phyloP scores from a whole-genome alignment of 2,329 filamentous ascomycete genomes.

The Polychaeton citri region DNA sequence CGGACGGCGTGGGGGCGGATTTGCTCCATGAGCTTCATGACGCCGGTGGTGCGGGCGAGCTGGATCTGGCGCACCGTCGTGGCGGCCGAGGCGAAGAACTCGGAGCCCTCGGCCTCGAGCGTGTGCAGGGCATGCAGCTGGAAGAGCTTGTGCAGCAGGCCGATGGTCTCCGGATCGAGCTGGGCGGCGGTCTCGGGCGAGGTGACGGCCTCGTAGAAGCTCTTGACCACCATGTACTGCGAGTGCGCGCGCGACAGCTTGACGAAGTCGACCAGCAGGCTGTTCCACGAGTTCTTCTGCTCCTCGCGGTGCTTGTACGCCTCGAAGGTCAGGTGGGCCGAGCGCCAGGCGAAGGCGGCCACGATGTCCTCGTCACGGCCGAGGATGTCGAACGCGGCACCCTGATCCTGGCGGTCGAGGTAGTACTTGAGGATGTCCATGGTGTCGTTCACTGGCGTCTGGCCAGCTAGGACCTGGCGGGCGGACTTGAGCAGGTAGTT shows the following conservation, averaged over 20 bases:
- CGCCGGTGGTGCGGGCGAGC: constrained; percentile 51
- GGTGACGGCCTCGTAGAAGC: constrained; percentile 59
- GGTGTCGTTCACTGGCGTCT: constrained; percentile 52
- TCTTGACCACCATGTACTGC: constrained; percentile 67
- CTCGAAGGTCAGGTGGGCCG: constrained; percentile 62
- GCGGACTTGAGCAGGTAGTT: constrained; percentile 66
- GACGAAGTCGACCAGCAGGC: constrained; percentile 65
- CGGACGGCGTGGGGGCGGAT: constrained; percentile 60
- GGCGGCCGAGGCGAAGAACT: constrained; percentile 59
- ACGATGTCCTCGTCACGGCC: constrained; percentile 57
- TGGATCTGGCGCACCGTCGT: constrained; percentile 61
- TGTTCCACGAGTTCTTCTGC: constrained; percentile 67
- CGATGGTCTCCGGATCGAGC: constrained; percentile 44
- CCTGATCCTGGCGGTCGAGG: constrained; percentile 52
- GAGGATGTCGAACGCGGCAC: constrained; percentile 63
- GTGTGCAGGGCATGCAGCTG: constrained; percentile 52
- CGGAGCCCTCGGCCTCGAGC: constrained; percentile 54
- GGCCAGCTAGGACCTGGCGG: constrained; percentile 52
- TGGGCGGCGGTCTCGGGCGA: constrained; percentile 37
- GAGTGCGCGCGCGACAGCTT: constrained; percentile 61
- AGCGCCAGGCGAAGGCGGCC: constrained; percentile 61
- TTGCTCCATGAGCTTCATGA: constrained; percentile 57
- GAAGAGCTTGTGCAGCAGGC: constrained; percentile 53
- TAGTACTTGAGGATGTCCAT: constrained; percentile 52
- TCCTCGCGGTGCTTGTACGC: constrained; percentile 60